Evolutionary conservation across 768 basidiomycete genomes (phyloP).

Genomic region (Suillus bovinus): DNA sequence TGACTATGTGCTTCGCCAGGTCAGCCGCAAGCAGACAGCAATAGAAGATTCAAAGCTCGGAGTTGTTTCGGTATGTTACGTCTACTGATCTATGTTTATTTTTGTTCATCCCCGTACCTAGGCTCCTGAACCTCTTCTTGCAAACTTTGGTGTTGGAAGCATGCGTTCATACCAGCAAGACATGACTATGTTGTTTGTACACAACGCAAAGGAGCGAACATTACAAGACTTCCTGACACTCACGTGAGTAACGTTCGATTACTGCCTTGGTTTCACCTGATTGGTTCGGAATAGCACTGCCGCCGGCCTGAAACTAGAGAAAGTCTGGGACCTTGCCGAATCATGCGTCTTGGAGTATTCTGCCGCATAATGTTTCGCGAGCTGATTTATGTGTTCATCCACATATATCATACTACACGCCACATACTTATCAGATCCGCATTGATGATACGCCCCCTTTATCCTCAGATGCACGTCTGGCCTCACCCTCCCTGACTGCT

Average conservation of each 20-base stretch:
- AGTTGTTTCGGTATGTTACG: conserved; percentile 10
- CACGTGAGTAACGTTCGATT: conserved; percentile 21
- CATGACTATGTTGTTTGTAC: conserved; percentile 28
- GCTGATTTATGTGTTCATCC: no score
- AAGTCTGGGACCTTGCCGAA: conserved; percentile 8
- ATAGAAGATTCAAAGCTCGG: conserved; percentile 17
- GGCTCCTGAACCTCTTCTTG: conserved; percentile 23
- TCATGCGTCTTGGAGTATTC: conserved; percentile 26
- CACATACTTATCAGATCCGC: no score
- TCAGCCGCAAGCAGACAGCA: no score
- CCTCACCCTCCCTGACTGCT: no score
- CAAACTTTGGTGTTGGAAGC: background rate
- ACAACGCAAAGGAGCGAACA: conserved; percentile 36
- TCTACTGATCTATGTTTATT: background rate
- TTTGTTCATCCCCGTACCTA: conserved; percentile 9
- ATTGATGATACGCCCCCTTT: no score
- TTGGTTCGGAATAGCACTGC: conserved; percentile 14
- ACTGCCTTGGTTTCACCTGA: conserved; percentile 7
- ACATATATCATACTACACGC: no score
- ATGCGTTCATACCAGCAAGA: conserved; percentile 31
- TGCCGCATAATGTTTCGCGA: conserved; percentile 14
- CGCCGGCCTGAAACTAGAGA: conserved; percentile 31
- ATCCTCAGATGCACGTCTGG: no score
- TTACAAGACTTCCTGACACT: conserved; percentile 28
- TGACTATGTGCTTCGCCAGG: conserved; percentile 19